Conservation (phyloP, 192 early-diverging fungal species). For the Rhizophagus prolifer region DNA sequence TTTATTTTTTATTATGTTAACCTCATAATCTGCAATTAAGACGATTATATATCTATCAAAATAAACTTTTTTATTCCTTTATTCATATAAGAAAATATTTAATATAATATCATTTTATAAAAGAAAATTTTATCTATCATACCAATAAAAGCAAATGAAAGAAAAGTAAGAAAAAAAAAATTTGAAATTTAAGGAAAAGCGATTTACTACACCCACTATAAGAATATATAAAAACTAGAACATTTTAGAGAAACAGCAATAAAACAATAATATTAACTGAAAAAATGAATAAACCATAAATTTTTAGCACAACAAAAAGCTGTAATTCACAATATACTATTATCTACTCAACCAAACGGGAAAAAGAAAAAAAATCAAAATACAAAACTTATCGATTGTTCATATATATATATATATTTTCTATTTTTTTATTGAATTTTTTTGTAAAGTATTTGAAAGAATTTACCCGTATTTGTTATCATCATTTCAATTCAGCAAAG, state of each 20-base stretch:
- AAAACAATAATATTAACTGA: no score
- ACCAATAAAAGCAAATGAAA: neutral
- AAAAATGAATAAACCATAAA: neutral
- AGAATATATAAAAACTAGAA: no score
- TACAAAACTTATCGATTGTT: neutral
- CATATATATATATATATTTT: neutral
- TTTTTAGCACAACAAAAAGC: neutral
- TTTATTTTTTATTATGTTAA: no score
- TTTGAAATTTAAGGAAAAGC: neutral
- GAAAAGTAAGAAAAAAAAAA: neutral
- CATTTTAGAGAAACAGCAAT: no score
- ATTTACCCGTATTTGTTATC: neutral
- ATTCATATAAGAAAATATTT: constrained; percentile 4
- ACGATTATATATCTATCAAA: neutral
- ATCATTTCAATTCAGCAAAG: neutral
- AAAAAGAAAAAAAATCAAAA: neutral
- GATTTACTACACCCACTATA: neutral
- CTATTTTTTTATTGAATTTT: neutral
- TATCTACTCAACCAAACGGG: neutral
- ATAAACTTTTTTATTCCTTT: constrained; percentile 31
- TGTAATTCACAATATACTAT: neutral
- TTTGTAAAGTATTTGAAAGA: neutral
- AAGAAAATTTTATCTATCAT: neutral
- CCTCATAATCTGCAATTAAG: no score
- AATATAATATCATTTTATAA: neutral